A percentile compares a stretch with the other conserved stretches of the same genome.
Conservation (phyloP, 192 early-diverging fungal species). For the Mortierella claussenii region DNA sequence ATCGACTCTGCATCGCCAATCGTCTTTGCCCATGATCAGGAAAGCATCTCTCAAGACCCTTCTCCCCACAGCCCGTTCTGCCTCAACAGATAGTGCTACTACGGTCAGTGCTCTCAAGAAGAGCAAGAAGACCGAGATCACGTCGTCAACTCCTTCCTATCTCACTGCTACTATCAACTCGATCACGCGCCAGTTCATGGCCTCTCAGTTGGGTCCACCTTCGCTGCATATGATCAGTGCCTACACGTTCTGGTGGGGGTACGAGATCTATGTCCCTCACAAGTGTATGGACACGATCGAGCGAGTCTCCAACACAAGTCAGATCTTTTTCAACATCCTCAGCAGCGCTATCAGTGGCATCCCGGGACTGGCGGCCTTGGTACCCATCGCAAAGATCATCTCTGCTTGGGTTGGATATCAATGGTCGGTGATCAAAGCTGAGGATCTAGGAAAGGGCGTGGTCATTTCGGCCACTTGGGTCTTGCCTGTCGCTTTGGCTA, state of each 20-base stretch:
- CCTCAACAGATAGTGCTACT: background rate
- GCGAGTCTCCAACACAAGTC: slow-evolving; percentile 43
- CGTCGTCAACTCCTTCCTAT: background rate
- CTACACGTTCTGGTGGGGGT: slow-evolving; percentile 57
- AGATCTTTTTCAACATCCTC: slow-evolving; percentile 45
- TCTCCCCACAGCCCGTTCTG: slow-evolving; percentile 15
- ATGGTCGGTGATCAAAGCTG: slow-evolving; percentile 52
- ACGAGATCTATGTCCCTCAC: slow-evolving; percentile 54
- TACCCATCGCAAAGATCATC: slow-evolving; percentile 54
- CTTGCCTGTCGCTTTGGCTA: slow-evolving; percentile 54
- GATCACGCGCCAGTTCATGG: slow-evolving; percentile 9
- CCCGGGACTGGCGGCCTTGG: slow-evolving; percentile 22
- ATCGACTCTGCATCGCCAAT: slow-evolving; percentile 1
- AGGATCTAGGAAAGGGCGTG: slow-evolving; percentile 50
- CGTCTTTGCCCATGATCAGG: slow-evolving; percentile 19
- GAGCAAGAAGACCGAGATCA: background rate
- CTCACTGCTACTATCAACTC: slow-evolving; percentile 28
- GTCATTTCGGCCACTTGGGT: slow-evolving; percentile 56
- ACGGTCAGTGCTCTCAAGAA: background rate
- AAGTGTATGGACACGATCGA: slow-evolving; percentile 47
- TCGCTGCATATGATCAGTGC: slow-evolving; percentile 27
- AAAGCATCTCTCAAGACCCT: slow-evolving; percentile 3
- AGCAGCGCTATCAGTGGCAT: slow-evolving; percentile 16
- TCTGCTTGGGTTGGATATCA: slow-evolving; percentile 56
- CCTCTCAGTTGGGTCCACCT: slow-evolving; percentile 15